Percentiles rank a stretch among this genome's conserved stretches.
These are phyloP conservation scores for Tolypocladium pustulatum DNA, from an alignment of 2,329 filamentous ascomycete species.

Conservation along the genomic window DNA sequence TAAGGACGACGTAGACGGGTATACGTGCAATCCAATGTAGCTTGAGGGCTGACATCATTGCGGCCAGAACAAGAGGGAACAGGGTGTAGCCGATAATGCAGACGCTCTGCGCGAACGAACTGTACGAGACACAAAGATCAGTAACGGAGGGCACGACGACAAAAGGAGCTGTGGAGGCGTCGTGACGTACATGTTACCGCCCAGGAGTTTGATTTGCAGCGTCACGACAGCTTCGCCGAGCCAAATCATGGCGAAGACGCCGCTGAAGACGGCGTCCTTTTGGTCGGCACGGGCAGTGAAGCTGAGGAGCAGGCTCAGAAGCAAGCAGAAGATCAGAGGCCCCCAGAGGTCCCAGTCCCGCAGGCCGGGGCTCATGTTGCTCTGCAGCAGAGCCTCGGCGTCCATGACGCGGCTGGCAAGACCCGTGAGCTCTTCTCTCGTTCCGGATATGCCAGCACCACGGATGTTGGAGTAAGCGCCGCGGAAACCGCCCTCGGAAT, in stretches of 20 bases:
- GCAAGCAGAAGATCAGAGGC: slow-evolving; percentile 83
- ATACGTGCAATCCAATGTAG: slow-evolving; percentile 74
- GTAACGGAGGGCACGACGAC: background rate
- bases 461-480: slow-evolving; percentile 53
- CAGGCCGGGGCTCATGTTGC: slow-evolving; percentile 77
- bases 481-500: slow-evolving; percentile 40
- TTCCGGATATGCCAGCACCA: slow-evolving; percentile 46
- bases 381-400: slow-evolving; percentile 50
- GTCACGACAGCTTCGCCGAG: slow-evolving; percentile 94
- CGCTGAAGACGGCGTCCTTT: slow-evolving; percentile 83
- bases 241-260: slow-evolving; percentile 95
- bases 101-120: slow-evolving; percentile 93
- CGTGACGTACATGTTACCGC: slow-evolving; percentile 81
- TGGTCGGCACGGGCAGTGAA: slow-evolving; percentile 71
- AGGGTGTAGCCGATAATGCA: slow-evolving; percentile 98
- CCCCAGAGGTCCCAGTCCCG: slow-evolving; percentile 99
- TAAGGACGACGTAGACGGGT: slow-evolving; percentile 79
- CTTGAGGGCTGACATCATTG: slow-evolving; percentile 73
- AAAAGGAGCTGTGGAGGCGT: background rate
- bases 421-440: slow-evolving; percentile 50
- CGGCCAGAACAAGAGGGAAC: slow-evolving; percentile 90
- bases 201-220: slow-evolving; percentile 92
- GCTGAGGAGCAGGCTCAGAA: slow-evolving; percentile 80
- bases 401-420: slow-evolving; percentile 53
- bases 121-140: slow-evolving; percentile 27